Evolutionary conservation across 2,329 filamentous ascomycete species (phyloP), one percentile per base, ranked within the genome.

Genomic region (Penicillium janthinellum): DNA sequence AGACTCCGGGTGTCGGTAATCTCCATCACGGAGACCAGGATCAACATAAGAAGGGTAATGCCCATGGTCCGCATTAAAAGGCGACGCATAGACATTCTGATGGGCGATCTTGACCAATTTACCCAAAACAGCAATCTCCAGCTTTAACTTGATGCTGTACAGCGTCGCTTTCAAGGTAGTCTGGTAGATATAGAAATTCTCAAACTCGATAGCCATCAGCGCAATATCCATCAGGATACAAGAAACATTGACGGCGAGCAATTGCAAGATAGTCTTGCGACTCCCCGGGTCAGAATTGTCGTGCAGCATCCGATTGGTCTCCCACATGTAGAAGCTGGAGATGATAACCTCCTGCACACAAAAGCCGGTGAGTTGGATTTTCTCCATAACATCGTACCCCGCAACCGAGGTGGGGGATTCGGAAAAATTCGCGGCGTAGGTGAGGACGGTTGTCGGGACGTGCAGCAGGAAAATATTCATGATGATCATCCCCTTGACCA

Each of bases 401-500:
- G 25, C 38, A 54, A 67, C 1, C 61, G 68, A 67, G 1, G 63
- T 41, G 3, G n/a, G 11, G 22, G 65, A 54, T 6, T 51, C 20
- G 15, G 58, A 62, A 38, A 66, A 70, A 49, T 72, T 71, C 37
- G 67, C 64, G 7, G 56, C 83, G 57, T 80, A 85, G 5, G 82
- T 81, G 38, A 88, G 72, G 1, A 86, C 79, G 1, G 80, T 82
- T 4, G 82, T 83, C 1, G 81, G 77, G 0, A 82, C 72, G 62
- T 86, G 83, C 25, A 85, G 73, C 12, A 85, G 60, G 45, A 85
- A 63, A 10, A 76, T 81, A 64, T 87, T 79, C 65, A 79, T 67
- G 54, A 86, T 79, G 60, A 88, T 87, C 83, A 88, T 86, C 37
- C 70, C 76, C 2, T 85, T 77, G 0, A 84, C 79, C 41, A 76